These are phyloP conservation scores for Amaranthus cruentus DNA, from an alignment of 148 eudicot species.

Conservation along the genomic window DNA sequence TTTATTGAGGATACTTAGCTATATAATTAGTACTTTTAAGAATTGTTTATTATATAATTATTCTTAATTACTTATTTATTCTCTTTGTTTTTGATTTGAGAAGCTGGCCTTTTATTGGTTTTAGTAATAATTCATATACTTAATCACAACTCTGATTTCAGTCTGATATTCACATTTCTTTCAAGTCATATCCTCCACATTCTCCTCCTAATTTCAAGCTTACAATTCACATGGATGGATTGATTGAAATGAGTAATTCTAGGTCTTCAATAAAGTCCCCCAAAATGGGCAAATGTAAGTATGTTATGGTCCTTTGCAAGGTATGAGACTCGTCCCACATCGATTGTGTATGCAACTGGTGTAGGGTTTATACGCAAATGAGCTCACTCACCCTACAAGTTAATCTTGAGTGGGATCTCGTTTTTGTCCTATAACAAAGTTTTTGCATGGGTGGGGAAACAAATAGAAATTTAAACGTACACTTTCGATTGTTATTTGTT, in stretches of 20 bases:
- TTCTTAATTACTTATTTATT: neutral
- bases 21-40: neutral
- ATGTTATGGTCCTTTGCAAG: too few relatives aligned
- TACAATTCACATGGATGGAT: conserved; percentile 26
- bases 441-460: too few relatives aligned
- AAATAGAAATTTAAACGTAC: too few relatives aligned
- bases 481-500: too few relatives aligned
- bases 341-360: too few relatives aligned
- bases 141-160: conserved; percentile 9
- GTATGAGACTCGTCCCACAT: too few relatives aligned
- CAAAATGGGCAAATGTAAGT: neutral
- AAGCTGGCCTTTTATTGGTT: conserved; percentile 26
- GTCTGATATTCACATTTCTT: neutral
- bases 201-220: conserved; percentile 27
- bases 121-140: conserved; percentile 7
- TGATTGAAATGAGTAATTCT: conserved; percentile 22
- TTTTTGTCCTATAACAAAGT: too few relatives aligned
- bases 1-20: conserved; percentile 15
- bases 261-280: conserved; percentile 16
- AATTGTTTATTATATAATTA: conserved; percentile 1
- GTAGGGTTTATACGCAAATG: too few relatives aligned
- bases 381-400: too few relatives aligned
- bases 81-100: conserved; percentile 8
- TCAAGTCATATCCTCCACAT: conserved; percentile 15
- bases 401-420: too few relatives aligned